A percentile compares a stretch with the other conserved stretches of the same genome.
Conservation (phyloP, 2,329 filamentous ascomycete species). For the Hypocreales sp. region DNA sequence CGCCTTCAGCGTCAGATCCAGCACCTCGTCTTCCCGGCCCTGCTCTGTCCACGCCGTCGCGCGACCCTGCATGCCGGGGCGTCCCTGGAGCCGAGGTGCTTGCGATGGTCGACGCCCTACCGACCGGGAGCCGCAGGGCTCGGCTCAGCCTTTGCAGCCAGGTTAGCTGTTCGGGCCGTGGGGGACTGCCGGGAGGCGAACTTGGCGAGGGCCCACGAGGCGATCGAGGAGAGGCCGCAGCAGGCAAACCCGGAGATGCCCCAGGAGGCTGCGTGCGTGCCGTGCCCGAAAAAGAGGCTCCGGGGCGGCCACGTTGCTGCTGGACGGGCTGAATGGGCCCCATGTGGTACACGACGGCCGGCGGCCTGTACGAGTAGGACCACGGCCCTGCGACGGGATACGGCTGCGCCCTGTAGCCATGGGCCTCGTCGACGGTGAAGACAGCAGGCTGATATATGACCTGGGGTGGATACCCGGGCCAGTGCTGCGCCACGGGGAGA, state of each 20-base stretch:
- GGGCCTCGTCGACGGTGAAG: neutral
- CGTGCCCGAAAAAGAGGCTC: too few relatives aligned
- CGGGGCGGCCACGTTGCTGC: too few relatives aligned
- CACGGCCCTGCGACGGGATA: too few relatives aligned
- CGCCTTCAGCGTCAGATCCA: neutral
- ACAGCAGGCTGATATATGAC: constrained; percentile 3
- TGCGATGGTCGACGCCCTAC: constrained; percentile 19
- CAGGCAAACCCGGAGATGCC: too few relatives aligned
- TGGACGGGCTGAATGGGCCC: too few relatives aligned
- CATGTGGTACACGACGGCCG: too few relatives aligned
- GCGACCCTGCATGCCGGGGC: constrained; percentile 1
- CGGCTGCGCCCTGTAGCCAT: neutral
- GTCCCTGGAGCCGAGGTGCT: constrained; percentile 10
- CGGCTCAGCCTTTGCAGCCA: constrained; percentile 14
- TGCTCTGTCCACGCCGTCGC: neutral
- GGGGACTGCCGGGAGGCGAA: neutral
- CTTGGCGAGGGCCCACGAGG: too few relatives aligned
- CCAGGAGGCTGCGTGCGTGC: too few relatives aligned
- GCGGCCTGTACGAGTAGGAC: too few relatives aligned
- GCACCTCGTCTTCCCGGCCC: neutral
- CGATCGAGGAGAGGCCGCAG: too few relatives aligned
- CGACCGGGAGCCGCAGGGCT: constrained; percentile 13
- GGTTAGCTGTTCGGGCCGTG: constrained; percentile 4
- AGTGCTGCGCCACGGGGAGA: constrained; percentile 1
- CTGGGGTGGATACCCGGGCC: neutral